Percentiles rank a stretch among this genome's conserved stretches.
Conservation (phyloP, 1,284 basidiomycete species). For the Xerocomus nothofagi region DNA sequence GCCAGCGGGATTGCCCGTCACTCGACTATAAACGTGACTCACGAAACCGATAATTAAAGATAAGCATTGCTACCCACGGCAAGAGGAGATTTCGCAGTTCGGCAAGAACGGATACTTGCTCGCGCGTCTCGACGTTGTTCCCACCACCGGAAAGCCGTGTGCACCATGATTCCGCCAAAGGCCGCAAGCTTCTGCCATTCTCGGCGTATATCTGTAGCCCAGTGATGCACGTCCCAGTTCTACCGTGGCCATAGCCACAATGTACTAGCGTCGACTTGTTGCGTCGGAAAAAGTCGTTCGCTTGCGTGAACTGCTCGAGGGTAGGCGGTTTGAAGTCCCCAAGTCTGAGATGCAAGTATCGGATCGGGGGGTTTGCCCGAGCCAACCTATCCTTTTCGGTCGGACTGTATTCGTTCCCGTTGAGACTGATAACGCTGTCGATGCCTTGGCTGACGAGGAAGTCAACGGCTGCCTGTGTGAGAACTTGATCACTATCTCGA, state of each 20-base stretch:
- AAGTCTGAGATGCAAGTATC: constrained; percentile 15
- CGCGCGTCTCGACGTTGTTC: constrained; percentile 15
- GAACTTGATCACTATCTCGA: constrained; percentile 6
- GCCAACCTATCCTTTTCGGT: constrained; percentile 5
- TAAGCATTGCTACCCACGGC: constrained; percentile 4
- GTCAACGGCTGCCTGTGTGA: constrained; percentile 11
- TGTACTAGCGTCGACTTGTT: constrained; percentile 13
- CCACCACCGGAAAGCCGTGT: neutral
- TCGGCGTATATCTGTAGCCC: constrained; percentile 13
- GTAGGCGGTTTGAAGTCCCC: constrained; percentile 15
- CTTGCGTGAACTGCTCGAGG: constrained; percentile 9
- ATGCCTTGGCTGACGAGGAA: constrained; percentile 14
- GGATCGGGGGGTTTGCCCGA: constrained; percentile 3
- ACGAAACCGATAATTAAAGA: neutral
- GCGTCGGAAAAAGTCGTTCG: constrained; percentile 11
- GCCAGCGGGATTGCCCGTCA: neutral
- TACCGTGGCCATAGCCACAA: constrained; percentile 15
- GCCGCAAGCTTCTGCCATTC: constrained; percentile 1
- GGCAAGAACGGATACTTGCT: constrained; percentile 12
- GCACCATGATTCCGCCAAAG: constrained; percentile 4
- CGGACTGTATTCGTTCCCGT: constrained; percentile 7
- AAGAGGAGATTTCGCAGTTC: constrained; percentile 10
- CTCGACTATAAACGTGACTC: constrained; percentile 2
- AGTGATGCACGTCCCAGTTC: constrained; percentile 14
- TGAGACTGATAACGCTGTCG: constrained; percentile 15